These are phyloP conservation scores for Trichophyton simii DNA, from an alignment of 2,329 filamentous ascomycete genomes.

Conservation along the genomic window DNA sequence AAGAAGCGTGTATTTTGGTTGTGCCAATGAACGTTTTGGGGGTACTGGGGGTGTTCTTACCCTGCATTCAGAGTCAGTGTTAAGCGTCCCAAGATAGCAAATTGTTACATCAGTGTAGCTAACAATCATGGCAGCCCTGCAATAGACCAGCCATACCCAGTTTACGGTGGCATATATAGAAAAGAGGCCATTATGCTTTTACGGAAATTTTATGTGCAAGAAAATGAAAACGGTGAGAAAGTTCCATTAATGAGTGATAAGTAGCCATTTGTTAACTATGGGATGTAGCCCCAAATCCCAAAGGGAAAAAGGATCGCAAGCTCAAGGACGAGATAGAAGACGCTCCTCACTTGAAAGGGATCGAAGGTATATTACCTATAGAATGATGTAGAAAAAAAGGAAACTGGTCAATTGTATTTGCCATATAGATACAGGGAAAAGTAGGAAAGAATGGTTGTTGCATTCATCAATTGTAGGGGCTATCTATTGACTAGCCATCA, in stretches of 20 bases:
- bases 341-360: background rate
- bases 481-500: slow-evolving; percentile 1
- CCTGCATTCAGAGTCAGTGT: slow-evolving; percentile 56
- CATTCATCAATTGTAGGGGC: background rate
- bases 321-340: slow-evolving; percentile 45
- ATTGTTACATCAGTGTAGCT: background rate
- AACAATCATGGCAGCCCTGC: slow-evolving; percentile 42
- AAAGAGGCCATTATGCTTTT: slow-evolving; percentile 89
- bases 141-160: slow-evolving; percentile 66
- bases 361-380: background rate
- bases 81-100: background rate
- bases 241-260: background rate
- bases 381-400: background rate
- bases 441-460: background rate
- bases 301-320: slow-evolving; percentile 51
- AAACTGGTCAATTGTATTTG: slow-evolving; percentile 2
- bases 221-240: slow-evolving; percentile 68
- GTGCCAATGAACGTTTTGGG: slow-evolving; percentile 91
- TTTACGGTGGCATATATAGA: slow-evolving; percentile 74
- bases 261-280: background rate
- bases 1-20: slow-evolving; percentile 85
- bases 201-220: slow-evolving; percentile 91
- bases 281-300: slow-evolving; percentile 46
- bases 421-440: slow-evolving; percentile 6
- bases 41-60: slow-evolving; percentile 88